Evolutionary conservation across 441 rosid species (phyloP), one percentile per base, ranked within the genome.

Genomic region (Sinapis alba): DNA sequence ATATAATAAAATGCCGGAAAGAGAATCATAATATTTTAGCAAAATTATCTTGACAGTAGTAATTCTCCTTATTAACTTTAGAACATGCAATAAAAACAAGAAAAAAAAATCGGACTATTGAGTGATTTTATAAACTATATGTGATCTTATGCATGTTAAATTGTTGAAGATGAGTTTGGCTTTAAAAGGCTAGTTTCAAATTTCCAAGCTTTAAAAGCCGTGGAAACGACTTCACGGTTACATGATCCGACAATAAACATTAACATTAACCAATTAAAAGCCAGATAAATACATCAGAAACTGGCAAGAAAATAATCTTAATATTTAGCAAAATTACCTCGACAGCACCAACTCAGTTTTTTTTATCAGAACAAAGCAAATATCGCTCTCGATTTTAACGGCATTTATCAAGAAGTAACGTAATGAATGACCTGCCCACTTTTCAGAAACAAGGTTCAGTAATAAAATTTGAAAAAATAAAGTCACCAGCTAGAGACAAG

Each of bases 361-460:
- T 19, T 9, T 18, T 51, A 24, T 51, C 57, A 51, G 57, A 51
- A 51, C 57, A 5, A 51, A 51, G 24, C 57, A 63, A 63, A 21
- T n/a, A 13, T 7, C 53, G 41, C 53, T 63, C 19, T 41, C 58
- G 58, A 59, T 59, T 54, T 54, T 27, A 56, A 73, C 71, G 65
- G 71, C 11, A 65, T 73, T 56, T 19, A 41, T 59, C 47, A 41
- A 65, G 28, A 32, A 41, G 67, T 65, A 73, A 38, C 77, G 71
- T 19, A 38, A 26, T 43, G 72, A 36, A 43, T 65, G 77, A 65
- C 50, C 60, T 56, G 50, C 21, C 32, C 30, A 24, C 47, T 56
- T 73, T 56, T 41, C 59, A 73, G 69, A 65, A 73, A 73, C 60
- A 60, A 58, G 36, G 57, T 26, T 64, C 64, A 41, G 18, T 41